Percentiles rank a stretch among this genome's conserved stretches.
Evolutionary conservation across 352 stramenopile genomes (phyloP).

Genomic region (Pythium phragmiticola): DNA sequence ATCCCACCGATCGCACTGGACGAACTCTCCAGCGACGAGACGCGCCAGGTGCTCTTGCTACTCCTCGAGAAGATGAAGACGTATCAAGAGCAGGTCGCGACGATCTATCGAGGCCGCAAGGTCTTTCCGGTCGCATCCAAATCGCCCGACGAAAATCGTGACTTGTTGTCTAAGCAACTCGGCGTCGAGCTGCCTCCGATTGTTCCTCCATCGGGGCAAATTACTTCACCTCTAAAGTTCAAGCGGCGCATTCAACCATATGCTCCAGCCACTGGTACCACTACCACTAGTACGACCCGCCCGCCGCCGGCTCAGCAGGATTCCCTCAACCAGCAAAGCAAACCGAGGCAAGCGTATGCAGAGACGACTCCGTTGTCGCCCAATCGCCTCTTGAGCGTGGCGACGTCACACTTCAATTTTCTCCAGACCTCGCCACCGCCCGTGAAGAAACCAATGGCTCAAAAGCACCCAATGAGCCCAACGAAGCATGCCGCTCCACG

Average conservation of each 20-base stretch:
- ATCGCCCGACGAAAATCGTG: conserved; percentile 9
- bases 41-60: conserved; percentile 48
- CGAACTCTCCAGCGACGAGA: conserved; percentile 47
- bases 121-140: background rate
- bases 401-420: conserved; percentile 23
- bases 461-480: background rate
- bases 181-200: conserved; percentile 62
- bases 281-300: conserved; percentile 21
- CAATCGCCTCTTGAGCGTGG: conserved; percentile 17
- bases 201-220: background rate
- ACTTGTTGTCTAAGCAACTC: conserved; percentile 48
- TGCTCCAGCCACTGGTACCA: conserved; percentile 11
- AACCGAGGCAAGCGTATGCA: background rate
- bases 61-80: conserved; percentile 62
- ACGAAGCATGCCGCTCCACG: background rate
- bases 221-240: conserved; percentile 44
- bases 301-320: conserved; percentile 14
- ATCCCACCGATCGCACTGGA: conserved; percentile 38
- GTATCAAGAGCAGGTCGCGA: conserved; percentile 55
- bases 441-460: background rate
- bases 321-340: background rate
- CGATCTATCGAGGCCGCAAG: conserved; percentile 31
- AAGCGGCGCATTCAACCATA: conserved; percentile 49
- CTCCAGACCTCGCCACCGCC: conserved; percentile 8
- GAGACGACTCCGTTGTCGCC: background rate